phyloP scores from a whole-genome alignment of 805 yeast species.

The Metschnikowia sp. region DNA sequence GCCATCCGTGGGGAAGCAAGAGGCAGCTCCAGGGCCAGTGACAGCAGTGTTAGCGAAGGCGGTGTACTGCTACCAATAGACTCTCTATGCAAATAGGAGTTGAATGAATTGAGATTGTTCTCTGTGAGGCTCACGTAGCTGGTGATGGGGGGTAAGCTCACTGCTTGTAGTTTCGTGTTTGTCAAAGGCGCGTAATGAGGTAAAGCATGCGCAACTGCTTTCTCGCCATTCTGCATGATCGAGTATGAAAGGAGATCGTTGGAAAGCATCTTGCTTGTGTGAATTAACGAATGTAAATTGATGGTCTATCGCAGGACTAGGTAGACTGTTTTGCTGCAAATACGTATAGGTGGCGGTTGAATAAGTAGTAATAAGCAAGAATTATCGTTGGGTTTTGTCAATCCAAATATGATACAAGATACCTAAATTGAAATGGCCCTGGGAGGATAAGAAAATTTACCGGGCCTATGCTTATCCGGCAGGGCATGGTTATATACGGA shows the following conservation, averaged over 20 bases:
- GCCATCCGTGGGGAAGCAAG: slow-evolving; percentile 16
- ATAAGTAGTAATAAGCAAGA: no score
- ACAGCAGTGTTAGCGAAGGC: slow-evolving; percentile 18
- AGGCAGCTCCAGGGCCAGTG: slow-evolving; percentile 20
- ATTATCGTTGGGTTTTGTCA: no score
- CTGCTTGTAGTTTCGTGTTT: slow-evolving; percentile 2
- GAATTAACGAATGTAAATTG: no score
- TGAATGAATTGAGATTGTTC: slow-evolving; percentile 18
- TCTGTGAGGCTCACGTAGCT: slow-evolving; percentile 18
- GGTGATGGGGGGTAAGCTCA: slow-evolving; percentile 17
- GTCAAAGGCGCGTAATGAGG: slow-evolving; percentile 17
- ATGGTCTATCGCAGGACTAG: no score
- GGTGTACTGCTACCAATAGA: slow-evolving; percentile 12
- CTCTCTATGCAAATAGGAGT: slow-evolving; percentile 8
- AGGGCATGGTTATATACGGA: slow-evolving; percentile 12
- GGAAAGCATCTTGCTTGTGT: background rate
- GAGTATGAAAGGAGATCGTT: slow-evolving; percentile 39
- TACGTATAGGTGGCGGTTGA: no score
- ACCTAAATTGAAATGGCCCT: no score
- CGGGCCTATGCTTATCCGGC: background rate
- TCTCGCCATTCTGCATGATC: slow-evolving; percentile 32
- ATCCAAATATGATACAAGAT: no score
- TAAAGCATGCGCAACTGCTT: slow-evolving; percentile 15
- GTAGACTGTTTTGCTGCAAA: no score
- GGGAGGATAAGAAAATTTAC: no score